A percentile compares a stretch with the other conserved stretches of the same genome.
Evolutionary conservation across 371 early-diverging fungal genomes (phyloP).

Genomic region (Rhizopus sp.): DNA sequence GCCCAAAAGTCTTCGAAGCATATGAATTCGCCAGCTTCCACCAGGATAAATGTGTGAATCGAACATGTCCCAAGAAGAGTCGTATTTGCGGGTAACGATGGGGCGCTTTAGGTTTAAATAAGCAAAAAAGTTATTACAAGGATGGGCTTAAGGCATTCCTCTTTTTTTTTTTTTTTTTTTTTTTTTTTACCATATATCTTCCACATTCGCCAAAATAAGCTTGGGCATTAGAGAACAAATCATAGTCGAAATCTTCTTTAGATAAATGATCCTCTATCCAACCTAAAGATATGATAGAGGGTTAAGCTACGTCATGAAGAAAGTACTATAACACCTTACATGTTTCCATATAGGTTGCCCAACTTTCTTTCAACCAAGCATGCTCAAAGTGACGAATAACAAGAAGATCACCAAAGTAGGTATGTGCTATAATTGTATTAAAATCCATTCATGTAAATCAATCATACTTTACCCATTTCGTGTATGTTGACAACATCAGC

Average conservation of each 20-base stretch:
- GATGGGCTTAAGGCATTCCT: background rate
- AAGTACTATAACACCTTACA: constrained; percentile 21
- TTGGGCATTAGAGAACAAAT: constrained; percentile 33
- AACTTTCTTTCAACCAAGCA: constrained; percentile 68
- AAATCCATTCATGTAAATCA: background rate
- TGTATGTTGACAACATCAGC: constrained; percentile 53
- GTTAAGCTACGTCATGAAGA: background rate
- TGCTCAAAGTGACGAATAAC: constrained; percentile 67
- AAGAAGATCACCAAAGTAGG: constrained; percentile 62
- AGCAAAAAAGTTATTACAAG: background rate
- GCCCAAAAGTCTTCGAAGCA: constrained; percentile 55
- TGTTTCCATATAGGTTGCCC: constrained; percentile 57
- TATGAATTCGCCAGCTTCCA: constrained; percentile 57
- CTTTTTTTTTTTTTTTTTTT: too few relatives aligned
- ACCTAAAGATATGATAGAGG: constrained; percentile 12
- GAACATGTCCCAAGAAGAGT: constrained; percentile 57
- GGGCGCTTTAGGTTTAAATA: constrained; percentile 34
- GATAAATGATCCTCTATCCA: constrained; percentile 53
- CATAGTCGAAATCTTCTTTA: constrained; percentile 43
- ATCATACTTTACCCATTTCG: constrained; percentile 49
- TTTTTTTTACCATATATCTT: constrained; percentile 38
- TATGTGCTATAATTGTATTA: constrained; percentile 38
- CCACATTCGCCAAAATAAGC: constrained; percentile 42
- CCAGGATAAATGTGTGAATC: constrained; percentile 60
- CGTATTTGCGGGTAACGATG: constrained; percentile 55